Conservation (phyloP, 768 basidiomycete genomes). For the Tulasnella calospora region DNA sequence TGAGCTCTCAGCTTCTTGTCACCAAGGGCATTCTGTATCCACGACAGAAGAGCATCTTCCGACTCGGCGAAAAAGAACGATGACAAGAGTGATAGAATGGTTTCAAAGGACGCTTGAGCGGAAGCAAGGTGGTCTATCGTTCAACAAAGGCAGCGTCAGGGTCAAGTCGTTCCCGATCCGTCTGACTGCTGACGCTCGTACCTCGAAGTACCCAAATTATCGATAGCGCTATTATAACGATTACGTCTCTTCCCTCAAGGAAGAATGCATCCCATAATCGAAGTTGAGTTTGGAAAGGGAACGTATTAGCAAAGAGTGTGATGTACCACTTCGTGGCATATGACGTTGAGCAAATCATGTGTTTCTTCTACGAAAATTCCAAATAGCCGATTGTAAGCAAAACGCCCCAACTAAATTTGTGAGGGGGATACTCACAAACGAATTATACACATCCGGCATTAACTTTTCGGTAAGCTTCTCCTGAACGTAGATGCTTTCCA, state of each 20-base stretch:
- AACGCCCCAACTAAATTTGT: not conserved
- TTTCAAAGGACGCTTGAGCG: conserved; percentile 77
- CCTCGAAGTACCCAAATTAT: conserved; percentile 90
- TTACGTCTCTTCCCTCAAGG: conserved; percentile 83
- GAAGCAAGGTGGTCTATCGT: conserved; percentile 75
- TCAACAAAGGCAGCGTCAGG: no score
- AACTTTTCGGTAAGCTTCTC: conserved; percentile 79
- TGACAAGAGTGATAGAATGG: conserved; percentile 80
- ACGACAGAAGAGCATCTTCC: conserved; percentile 73
- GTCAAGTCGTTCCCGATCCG: no score
- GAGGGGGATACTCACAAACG: conserved; percentile 51
- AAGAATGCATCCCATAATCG: conserved; percentile 93
- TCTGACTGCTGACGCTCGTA: conserved; percentile 32
- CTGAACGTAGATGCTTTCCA: conserved; percentile 94
- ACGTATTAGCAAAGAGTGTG: conserved; percentile 90
- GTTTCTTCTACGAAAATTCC: conserved; percentile 48
- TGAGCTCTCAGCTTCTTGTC: conserved; percentile 62
- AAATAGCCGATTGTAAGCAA: not conserved
- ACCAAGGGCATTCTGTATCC: conserved; percentile 61
- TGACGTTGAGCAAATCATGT: conserved; percentile 87
- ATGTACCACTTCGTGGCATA: conserved; percentile 99
- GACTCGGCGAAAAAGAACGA: conserved; percentile 93
- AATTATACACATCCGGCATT: conserved; percentile 84
- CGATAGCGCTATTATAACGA: conserved; percentile 76
- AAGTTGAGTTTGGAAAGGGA: conserved; percentile 92